Base-by-base conservation (phyloP, 495 filamentous ascomycete genomes). In the Xylaria bambusicola region DNA sequence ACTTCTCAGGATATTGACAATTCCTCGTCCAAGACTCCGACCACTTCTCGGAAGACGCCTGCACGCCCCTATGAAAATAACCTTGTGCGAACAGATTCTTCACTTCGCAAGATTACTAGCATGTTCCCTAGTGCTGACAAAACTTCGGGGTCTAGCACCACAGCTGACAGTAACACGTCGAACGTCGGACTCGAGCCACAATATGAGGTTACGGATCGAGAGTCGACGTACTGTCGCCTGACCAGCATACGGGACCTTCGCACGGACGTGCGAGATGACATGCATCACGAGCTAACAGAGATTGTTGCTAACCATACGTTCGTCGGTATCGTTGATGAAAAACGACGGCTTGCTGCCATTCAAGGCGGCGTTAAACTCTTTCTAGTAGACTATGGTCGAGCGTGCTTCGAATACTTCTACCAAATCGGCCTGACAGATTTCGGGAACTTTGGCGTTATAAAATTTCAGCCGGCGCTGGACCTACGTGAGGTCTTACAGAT, bases 381-480 rank as follows among this genome's bases (percentile, higher is more conserved):
- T 72, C 86, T 98, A 17, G 83, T 99, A 56, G 95, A 99, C 75
- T 99, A 98, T 70, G 94, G 92, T 15, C 86, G 91, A 66, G 77
- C 91, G 13, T 88, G 86, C 72, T 88, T 85, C 56, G 95, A 98
- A 67, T 93, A 93, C 74, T 97, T 99, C 76, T 98, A 99, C 75
- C 95, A 99, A 73, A 77, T 98, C 45, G 95, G 93, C 2, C 82
- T 99, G 42, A 97, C 94, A 0, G 92, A 98, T 68, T 99, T 98
- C 72, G 92, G 88, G 1, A 98, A 98, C 68, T 98, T 96, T 70
- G 95, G 95, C 15, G 67, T 78, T 50, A 96, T 98, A 64, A 82
- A 80, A 8, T 90, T 98, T 56, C 83, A 87, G 50, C 89, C 92
- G 1, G 80, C 91, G 1, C 82, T 97, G 0, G 80, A 84, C 52